Conservation (phyloP, 257 asterid genomes). For the Fraxinus quadrangulata region DNA sequence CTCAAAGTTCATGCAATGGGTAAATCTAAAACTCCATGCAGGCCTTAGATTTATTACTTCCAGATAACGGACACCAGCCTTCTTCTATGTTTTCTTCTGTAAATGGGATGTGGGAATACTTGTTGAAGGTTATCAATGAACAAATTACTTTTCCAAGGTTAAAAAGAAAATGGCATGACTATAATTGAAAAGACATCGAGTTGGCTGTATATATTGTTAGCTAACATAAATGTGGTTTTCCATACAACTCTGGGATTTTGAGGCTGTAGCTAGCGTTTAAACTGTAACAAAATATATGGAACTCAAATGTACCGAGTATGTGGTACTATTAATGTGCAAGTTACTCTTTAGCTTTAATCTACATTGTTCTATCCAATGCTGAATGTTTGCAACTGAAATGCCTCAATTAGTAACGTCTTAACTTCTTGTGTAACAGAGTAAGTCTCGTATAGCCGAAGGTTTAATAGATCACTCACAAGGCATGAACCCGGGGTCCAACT, state of each 20-base stretch:
- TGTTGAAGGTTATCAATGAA: not conserved
- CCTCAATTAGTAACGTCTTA: conserved; percentile 19
- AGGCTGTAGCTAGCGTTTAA: no score
- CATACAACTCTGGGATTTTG: no score
- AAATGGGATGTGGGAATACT: not conserved
- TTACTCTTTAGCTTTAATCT: conserved; percentile 1
- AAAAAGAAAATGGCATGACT: not conserved
- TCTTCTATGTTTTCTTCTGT: not conserved
- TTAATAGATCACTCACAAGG: conserved; percentile 52
- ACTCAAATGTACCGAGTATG: no score
- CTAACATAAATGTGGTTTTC: no score
- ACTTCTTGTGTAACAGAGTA: conserved; percentile 47
- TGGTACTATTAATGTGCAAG: no score
- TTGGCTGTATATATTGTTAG: not conserved
- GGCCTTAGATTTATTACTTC: not conserved
- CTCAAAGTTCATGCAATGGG: conserved; percentile 68
- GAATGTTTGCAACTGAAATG: not conserved
- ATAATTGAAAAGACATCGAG: not conserved
- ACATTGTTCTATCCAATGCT: not conserved
- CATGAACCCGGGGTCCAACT: conserved; percentile 45
- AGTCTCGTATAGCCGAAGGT: conserved; percentile 56
- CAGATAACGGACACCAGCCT: not conserved
- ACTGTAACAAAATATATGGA: no score
- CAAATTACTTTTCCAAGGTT: not conserved
- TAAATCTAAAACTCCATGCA: conserved; percentile 24